Percentiles rank a stretch among this genome's conserved stretches.
These are phyloP conservation scores for Acidiella bohemica DNA, from an alignment of 495 filamentous ascomycete species.

Conservation along the genomic window DNA sequence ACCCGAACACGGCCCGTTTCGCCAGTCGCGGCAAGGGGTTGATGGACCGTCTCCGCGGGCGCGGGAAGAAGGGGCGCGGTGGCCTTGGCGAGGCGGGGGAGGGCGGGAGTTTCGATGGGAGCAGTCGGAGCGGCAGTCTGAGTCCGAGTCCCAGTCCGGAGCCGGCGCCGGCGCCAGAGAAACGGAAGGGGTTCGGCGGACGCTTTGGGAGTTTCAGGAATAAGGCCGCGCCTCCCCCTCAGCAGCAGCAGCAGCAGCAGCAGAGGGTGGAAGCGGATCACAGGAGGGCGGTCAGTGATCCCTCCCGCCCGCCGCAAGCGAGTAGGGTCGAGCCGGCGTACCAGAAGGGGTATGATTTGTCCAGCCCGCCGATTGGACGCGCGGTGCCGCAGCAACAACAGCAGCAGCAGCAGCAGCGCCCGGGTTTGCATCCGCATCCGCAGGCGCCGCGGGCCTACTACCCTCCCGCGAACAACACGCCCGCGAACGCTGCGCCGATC, in stretches of 20 bases:
- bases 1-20: not conserved
- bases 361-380: conserved; percentile 9
- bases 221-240: no score
- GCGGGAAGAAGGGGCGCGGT: not conserved
- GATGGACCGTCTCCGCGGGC: not conserved
- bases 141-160: conserved; percentile 1
- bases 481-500: not conserved
- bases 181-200: not conserved
- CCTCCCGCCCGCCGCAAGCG: not conserved
- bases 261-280: not conserved
- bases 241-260: not conserved
- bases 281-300: not conserved
- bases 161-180: no score
- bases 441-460: not conserved
- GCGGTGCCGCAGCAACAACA: not conserved
- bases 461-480: not conserved
- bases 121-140: not conserved
- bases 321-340: conserved; percentile 1
- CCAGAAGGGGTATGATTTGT: conserved; percentile 11
- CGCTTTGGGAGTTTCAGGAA: not conserved
- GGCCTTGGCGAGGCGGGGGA: not conserved
- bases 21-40: not conserved
- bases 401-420: not conserved
- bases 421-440: not conserved
- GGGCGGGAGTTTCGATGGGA: not conserved